Evolutionary conservation across 768 basidiomycete genomes (phyloP), one percentile per base, ranked within the genome.

Genomic region (Phlegmacium glaucopus): DNA sequence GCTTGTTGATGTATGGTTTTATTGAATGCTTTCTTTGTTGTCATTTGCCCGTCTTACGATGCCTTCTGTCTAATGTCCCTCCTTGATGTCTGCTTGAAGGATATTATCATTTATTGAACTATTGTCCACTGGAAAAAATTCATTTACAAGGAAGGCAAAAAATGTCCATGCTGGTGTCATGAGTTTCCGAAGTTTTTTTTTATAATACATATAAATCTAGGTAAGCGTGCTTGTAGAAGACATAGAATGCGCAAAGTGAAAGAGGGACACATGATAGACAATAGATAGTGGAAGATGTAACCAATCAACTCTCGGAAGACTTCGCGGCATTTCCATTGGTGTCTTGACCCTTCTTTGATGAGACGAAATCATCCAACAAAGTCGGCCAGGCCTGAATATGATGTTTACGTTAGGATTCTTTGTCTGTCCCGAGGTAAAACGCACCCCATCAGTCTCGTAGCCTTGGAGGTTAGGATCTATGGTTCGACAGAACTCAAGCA

Each of bases 381-480:
- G 87, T 86, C 1, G 90, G 90, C 90, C 90, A 91, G 28, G 87
- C 85, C 87, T 89, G 50, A 16, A 34, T 26, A 32, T 48, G 15
- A 47, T 38, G 40, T 16, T 12, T 45, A 27, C 13, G 34, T 6
- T 29, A 40, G 13, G 43, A 3, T 22, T 22, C 22, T 22, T 22
- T 22, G 22, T 22, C 22, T 22, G 22, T 3, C n/a, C 22, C 22
- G 22, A 22, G 22, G 22, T 22, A n/a, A 34, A 34, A 34, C 32
- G 32, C 53, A 90, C 90, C 46, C 84, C 90, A 46, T 90, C 87
- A 11, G 79, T 71, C 58, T 89, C 87, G 57, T 87, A 93, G 51
- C 83, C 77, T 36, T 76, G 67, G 42, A 93, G 64, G 43, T 77
- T 75, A 1, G 75, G 75, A 11, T 76, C 68, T 17, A 90, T 74